Evolutionary conservation across 345 rosid genomes (phyloP).

Genomic region (Firmiana major): DNA sequence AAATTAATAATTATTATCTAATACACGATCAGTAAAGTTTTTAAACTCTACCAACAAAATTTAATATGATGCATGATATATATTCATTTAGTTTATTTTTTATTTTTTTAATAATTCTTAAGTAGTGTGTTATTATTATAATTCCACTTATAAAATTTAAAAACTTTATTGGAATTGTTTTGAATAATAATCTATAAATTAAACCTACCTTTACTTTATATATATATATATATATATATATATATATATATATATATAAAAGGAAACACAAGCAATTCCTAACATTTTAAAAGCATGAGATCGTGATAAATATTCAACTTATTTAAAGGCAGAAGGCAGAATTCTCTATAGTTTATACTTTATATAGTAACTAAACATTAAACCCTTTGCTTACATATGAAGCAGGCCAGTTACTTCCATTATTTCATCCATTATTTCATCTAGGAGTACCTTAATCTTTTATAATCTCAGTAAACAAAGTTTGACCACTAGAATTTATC

Average conservation of each 20-base stretch:
- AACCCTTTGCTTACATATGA: neutral
- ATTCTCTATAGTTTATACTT: neutral
- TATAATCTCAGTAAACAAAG: neutral
- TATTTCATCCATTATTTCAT: neutral
- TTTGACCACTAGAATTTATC: neutral
- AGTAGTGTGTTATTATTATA: too few relatives aligned
- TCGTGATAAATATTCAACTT: neutral
- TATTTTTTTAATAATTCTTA: too few relatives aligned
- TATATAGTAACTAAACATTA: neutral
- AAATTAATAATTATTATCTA: too few relatives aligned
- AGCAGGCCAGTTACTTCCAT: neutral
- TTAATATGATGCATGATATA: too few relatives aligned
- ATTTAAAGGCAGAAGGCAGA: neutral
- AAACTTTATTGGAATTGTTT: too few relatives aligned
- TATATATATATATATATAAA: too few relatives aligned
- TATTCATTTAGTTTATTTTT: too few relatives aligned
- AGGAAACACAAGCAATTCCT: neutral
- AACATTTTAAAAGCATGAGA: neutral
- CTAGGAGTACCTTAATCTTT: neutral
- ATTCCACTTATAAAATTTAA: too few relatives aligned
- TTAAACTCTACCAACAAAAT: too few relatives aligned
- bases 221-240: too few relatives aligned
- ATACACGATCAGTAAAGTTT: too few relatives aligned
- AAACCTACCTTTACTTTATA: neutral
- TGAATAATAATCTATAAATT: too few relatives aligned